These are phyloP conservation scores for Nakazawaea wyomingensis DNA, from an alignment of 805 yeast species.

Conservation along the genomic window DNA sequence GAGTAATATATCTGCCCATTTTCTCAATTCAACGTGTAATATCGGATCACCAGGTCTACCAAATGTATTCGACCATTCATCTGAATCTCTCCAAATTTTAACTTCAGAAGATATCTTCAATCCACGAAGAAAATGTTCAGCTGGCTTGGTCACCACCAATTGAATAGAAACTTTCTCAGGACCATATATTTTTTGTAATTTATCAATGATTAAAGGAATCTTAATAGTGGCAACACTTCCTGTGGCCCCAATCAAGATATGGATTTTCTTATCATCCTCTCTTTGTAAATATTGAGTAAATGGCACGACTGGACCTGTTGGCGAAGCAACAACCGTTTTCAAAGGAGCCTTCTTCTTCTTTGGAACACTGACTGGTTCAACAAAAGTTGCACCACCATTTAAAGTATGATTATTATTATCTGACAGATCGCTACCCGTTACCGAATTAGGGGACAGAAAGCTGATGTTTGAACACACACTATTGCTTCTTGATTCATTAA, in stretches of 20 bases:
- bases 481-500: constrained; percentile 10
- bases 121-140: constrained; percentile 71
- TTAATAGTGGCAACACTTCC: constrained; percentile 97
- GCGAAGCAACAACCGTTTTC: constrained; percentile 51
- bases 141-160: constrained; percentile 77
- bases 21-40: constrained; percentile 85
- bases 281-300: constrained; percentile 67
- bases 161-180: constrained; percentile 73
- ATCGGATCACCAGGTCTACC: constrained; percentile 92
- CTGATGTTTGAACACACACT: constrained; percentile 12
- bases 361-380: constrained; percentile 13
- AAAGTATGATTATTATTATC: constrained; percentile 8
- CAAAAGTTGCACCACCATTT: constrained; percentile 9
- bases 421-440: constrained; percentile 18
- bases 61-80: constrained; percentile 68
- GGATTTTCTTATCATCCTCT: constrained; percentile 80
- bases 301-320: constrained; percentile 64
- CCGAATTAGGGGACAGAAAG: constrained; percentile 10
- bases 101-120: constrained; percentile 57
- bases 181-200: constrained; percentile 75
- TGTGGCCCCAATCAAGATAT: constrained; percentile 85
- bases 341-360: constrained; percentile 29
- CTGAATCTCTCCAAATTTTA: constrained; percentile 87
- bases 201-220: constrained; percentile 83
- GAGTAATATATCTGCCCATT: constrained; percentile 93